These are phyloP conservation scores for Allium sativum DNA, from an alignment of 106 monocot genomes.

Conservation along the genomic window DNA sequence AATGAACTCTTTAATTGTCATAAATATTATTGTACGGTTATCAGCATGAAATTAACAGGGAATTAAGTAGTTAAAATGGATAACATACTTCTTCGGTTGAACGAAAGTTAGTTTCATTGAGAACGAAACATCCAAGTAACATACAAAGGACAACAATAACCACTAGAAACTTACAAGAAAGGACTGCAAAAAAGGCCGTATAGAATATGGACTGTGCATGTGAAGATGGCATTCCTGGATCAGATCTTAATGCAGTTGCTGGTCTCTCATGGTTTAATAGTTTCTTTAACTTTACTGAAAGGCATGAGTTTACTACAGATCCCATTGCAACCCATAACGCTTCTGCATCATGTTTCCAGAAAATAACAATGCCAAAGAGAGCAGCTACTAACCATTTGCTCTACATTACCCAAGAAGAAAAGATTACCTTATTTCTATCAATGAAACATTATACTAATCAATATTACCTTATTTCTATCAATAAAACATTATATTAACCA, in stretches of 20 bases:
- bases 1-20: too few species aligned
- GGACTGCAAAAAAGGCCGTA: constrained; percentile 27
- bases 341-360: constrained; percentile 85
- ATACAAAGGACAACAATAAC: neutral
- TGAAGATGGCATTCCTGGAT: constrained; percentile 94
- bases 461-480: too few species aligned
- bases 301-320: constrained; percentile 40
- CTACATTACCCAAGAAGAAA: constrained; percentile 16
- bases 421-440: neutral
- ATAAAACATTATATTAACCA: too few species aligned
- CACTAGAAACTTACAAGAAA: constrained; percentile 42
- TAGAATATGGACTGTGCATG: constrained; percentile 91
- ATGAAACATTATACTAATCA: too few species aligned
- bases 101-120: too few species aligned
- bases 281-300: constrained; percentile 51
- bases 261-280: constrained; percentile 78
- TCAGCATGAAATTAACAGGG: too few species aligned
- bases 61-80: too few species aligned
- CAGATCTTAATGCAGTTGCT: constrained; percentile 46
- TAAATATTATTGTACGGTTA: too few species aligned
- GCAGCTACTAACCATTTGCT: constrained; percentile 82
- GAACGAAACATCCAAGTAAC: too few species aligned
- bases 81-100: too few species aligned
- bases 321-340: constrained; percentile 62
- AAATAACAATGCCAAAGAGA: constrained; percentile 42